Conservation (phyloP, 2,329 filamentous ascomycete genomes). For the Coniella lustricola region DNA sequence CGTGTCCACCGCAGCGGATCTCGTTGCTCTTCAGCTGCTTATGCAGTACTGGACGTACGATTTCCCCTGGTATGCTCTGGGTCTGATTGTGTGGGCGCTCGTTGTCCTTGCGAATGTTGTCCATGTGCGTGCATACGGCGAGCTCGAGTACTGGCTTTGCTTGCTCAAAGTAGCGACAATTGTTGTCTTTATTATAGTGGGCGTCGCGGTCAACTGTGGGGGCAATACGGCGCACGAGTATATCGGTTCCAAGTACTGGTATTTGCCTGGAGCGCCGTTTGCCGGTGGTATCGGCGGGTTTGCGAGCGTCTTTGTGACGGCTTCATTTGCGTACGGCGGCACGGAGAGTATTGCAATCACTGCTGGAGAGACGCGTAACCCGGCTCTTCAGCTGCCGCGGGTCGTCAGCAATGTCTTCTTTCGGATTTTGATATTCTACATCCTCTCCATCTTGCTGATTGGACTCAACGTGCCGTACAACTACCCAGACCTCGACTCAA, state of each 20-base stretch:
- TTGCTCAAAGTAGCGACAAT: constrained; percentile 48
- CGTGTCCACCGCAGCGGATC: constrained; percentile 51
- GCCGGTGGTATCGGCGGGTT: constrained; percentile 60
- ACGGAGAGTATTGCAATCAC: constrained; percentile 61
- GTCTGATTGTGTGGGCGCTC: constrained; percentile 53
- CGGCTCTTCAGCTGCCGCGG: constrained; percentile 51
- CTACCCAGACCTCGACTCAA: constrained; percentile 36
- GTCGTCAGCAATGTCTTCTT: constrained; percentile 62
- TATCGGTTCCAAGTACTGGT: constrained; percentile 53
- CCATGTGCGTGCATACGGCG: constrained; percentile 46
- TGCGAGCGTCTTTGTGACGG: constrained; percentile 56
- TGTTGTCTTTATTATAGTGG: constrained; percentile 54
- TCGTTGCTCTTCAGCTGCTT: constrained; percentile 52
- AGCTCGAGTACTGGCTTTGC: constrained; percentile 52
- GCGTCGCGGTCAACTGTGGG: constrained; percentile 55
- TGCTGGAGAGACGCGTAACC: constrained; percentile 58
- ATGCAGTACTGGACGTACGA: constrained; percentile 55
- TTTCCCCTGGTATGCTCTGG: constrained; percentile 57
- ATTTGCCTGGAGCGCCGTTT: constrained; percentile 54
- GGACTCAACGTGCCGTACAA: constrained; percentile 55
- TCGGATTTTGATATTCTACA: constrained; percentile 51
- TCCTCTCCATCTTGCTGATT: constrained; percentile 44
- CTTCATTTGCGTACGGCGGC: constrained; percentile 55
- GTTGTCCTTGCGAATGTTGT: constrained; percentile 46
- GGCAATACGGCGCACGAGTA: constrained; percentile 47